Evolutionary conservation across 2,329 filamentous ascomycete species (phyloP), one percentile per base, ranked within the genome.

Genomic region (Cordyceps militaris): DNA sequence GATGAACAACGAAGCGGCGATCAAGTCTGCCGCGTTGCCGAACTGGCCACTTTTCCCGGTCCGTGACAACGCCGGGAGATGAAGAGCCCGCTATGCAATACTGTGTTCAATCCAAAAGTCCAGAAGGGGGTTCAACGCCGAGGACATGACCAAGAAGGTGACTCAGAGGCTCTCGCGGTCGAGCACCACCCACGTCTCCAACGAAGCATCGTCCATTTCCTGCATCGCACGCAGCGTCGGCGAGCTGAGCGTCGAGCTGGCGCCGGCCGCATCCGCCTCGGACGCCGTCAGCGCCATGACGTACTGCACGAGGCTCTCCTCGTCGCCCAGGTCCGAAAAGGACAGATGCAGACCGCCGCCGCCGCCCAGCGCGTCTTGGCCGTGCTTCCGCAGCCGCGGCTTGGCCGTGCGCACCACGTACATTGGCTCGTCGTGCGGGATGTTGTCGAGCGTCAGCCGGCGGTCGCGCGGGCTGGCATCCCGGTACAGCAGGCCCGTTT

Each of bases 171-270:
- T 10, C 14, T 34, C 14, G 5, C 34, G 19, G 10, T 34, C 44
- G n/a, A 56, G 34, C 4, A 56, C 36, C 11, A 56, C 54, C 54
- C 46, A 56, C 13, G 34, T 24, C 36, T 56, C 54, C 7, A 36
- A 34, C 7, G 32, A 30, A 10, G 23, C 52, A 38, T 56, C 43
- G 1, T 47, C 52, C 52, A 56, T 48, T 23, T 48, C 43, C 21
- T 56, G 52, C 40, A 48, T 30, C 23, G 43, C 52, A 13, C 42
- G 40, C 42, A 56, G 43, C 30, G 52, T 47, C 52, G 52, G 42
- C 32, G 52, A 56, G 52, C 43, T 56, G 43, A 47, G 43, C 43
- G 52, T 47, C 52, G 52, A 56, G 32, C 52, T 56, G 19, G 24
- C 43, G 8, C 26, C 32, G 4, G 43, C 43, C 11, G 30, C 52